Evolutionary conservation across 176 grass and related monocot species (phyloP), one percentile per base, ranked within the genome.

Genomic region (Canna indica): DNA sequence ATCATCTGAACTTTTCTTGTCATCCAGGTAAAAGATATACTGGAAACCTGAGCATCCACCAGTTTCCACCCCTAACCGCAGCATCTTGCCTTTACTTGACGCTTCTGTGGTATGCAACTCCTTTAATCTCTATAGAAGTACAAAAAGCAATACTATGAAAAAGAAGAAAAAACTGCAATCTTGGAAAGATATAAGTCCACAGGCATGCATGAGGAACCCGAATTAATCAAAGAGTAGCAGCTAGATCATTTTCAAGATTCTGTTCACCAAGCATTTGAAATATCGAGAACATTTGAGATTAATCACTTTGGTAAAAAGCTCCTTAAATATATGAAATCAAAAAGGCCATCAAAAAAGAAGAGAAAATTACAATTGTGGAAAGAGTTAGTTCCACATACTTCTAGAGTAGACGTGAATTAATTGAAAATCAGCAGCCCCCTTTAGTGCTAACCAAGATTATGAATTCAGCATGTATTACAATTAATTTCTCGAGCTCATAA

Each of bases 1-100:
- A 69, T 88, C 81, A 75, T 84, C 78, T 44, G 61, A n/a, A 81
- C 54, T 81, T 75, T 81, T 81, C 71, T 81, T 90, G 67, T 71
- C 60, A 83, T 92, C 94, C 27, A 97, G 82, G 59, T 44, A 27
- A 83, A 95, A 95, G 50, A 79, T 81, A 87, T 95, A 95, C 70
- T 95, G 86, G 65, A 95, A 95, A 34, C 90, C 90, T 71, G 84
- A 95, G 75, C 90, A 95, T 62, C 86, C 90, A 83, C 94, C 94
- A 59, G 89, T 83, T 83, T 97, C 89, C 56, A 97, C 86, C 2
- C 84, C 79, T 50, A 97, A 74, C 18, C 89, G 84, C 57, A 97
- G 70, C 89, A 97, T 92, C 77, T 87, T 91, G 50, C 76, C 88
- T 39, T 87, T 81, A 59, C 73, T 30, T 5, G 81, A 84, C 53